phyloP scores from a whole-genome alignment of 1,284 basidiomycete genomes.

The Sparassis latifolia region DNA sequence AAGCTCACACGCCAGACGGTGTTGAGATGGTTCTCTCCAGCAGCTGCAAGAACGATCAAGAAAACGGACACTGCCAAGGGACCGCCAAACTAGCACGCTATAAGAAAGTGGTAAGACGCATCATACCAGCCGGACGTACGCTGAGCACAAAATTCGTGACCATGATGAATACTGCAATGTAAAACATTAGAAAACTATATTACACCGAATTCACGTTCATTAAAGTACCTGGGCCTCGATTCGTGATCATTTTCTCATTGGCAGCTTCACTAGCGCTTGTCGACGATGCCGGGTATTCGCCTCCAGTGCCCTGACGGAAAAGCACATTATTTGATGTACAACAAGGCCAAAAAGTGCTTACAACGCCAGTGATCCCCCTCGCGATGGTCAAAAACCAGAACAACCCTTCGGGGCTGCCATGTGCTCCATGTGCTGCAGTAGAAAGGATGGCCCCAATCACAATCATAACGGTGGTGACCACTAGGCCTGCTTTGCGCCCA shows the following conservation, averaged over 20 bases:
- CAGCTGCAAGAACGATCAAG: conserved; percentile 64
- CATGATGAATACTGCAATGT: conserved; percentile 53
- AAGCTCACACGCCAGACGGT: conserved; percentile 78
- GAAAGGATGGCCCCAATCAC: conserved; percentile 66
- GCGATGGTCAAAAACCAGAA: conserved; percentile 79
- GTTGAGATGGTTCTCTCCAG: conserved; percentile 55
- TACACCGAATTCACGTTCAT: no score
- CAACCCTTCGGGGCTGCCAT: conserved; percentile 52
- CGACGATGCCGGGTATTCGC: conserved; percentile 73
- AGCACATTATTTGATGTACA: neutral
- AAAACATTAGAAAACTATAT: no score
- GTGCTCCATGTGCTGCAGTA: conserved; percentile 63
- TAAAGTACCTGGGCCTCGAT: conserved; percentile 51
- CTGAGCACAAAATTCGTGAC: conserved; percentile 67
- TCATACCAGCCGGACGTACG: conserved; percentile 23
- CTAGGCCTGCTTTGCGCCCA: conserved; percentile 67
- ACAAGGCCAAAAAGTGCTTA: conserved; percentile 24
- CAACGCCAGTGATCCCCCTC: conserved; percentile 65
- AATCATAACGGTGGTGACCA: conserved; percentile 65
- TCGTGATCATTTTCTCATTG: conserved; percentile 59
- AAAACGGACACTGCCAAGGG: conserved; percentile 68
- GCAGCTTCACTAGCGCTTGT: conserved; percentile 66
- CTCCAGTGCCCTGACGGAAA: conserved; percentile 52
- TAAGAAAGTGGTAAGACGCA: neutral
- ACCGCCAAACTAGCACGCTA: conserved; percentile 47